A percentile compares a stretch with the other conserved stretches of the same genome.
Conservation (phyloP, 805 yeast species). For the Candida khao-thaluensis region DNA sequence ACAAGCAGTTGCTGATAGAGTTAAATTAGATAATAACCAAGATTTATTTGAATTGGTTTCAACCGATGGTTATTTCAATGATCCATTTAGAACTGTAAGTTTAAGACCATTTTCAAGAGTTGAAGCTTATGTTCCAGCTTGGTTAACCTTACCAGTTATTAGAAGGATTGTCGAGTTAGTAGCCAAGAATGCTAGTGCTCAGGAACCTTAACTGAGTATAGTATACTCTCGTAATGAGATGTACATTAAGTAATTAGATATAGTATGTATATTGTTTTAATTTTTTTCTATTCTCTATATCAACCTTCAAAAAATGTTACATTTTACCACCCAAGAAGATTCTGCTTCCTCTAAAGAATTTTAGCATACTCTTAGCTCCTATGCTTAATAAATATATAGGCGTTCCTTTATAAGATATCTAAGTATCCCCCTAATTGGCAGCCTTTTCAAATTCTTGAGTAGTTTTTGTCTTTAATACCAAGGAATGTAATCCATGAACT, state of each 20-base stretch:
- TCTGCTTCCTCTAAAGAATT: too few relatives aligned
- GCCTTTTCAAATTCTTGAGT: slow-evolving; percentile 16
- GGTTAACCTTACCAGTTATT: slow-evolving; percentile 85
- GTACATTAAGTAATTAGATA: slow-evolving; percentile 4
- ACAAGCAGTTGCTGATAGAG: slow-evolving; percentile 76
- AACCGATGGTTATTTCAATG: slow-evolving; percentile 73
- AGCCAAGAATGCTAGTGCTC: slow-evolving; percentile 76
- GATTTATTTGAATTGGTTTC: slow-evolving; percentile 72
- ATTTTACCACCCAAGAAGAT: too few relatives aligned
- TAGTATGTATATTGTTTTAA: slow-evolving; percentile 9
- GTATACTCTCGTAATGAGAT: neutral
- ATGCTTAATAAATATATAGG: too few relatives aligned
- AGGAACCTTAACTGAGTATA: slow-evolving; percentile 19
- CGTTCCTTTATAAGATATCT: too few relatives aligned
- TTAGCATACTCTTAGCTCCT: too few relatives aligned
- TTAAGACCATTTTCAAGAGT: slow-evolving; percentile 76
- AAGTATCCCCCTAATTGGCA: too few relatives aligned
- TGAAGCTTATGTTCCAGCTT: slow-evolving; percentile 92
- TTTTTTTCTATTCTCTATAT: too few relatives aligned
- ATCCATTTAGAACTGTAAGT: slow-evolving; percentile 74
- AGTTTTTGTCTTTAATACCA: slow-evolving; percentile 82
- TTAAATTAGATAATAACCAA: slow-evolving; percentile 51
- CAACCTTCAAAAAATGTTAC: too few relatives aligned
- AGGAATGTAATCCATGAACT: slow-evolving; percentile 76
- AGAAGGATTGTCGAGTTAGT: slow-evolving; percentile 87